These are phyloP conservation scores for Beauveria scarabaeidicola DNA, from an alignment of 2,329 filamentous ascomycete genomes.

Conservation along the genomic window DNA sequence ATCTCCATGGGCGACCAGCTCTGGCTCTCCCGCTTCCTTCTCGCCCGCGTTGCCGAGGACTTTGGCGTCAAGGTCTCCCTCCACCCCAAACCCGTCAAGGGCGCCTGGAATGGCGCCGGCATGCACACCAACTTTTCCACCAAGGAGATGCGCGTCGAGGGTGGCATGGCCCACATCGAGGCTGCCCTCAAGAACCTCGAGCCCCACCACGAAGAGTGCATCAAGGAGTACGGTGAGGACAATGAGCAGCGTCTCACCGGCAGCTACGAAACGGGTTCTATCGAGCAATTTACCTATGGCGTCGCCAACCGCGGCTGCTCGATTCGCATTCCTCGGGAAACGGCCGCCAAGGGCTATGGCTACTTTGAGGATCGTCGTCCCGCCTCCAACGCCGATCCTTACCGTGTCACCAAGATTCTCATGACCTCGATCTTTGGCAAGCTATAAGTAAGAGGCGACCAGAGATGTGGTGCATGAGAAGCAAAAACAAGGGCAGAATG, in stretches of 20 bases:
- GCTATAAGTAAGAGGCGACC: constrained; percentile 16
- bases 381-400: constrained; percentile 80
- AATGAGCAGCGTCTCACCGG: constrained; percentile 93
- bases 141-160: constrained; percentile 77
- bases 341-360: constrained; percentile 79
- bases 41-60: constrained; percentile 86
- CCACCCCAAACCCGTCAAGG: constrained; percentile 89
- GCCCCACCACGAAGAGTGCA: constrained; percentile 71
- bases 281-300: constrained; percentile 89
- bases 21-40: constrained; percentile 77
- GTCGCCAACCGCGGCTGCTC: constrained; percentile 93
- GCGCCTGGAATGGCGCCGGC: constrained; percentile 90
- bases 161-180: constrained; percentile 94
- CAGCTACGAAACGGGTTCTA: constrained; percentile 85
- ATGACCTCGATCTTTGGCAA: constrained; percentile 55
- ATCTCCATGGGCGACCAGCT: constrained; percentile 94
- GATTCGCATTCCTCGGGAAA: constrained; percentile 83
- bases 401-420: constrained; percentile 72
- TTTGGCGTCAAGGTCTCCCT: constrained; percentile 95
- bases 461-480: neutral
- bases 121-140: constrained; percentile 93
- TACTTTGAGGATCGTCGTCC: constrained; percentile 86
- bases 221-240: constrained; percentile 89
- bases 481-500: neutral
- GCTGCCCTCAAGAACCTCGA: constrained; percentile 75